phyloP scores from a whole-genome alignment of 1,284 basidiomycete species.

The Trichosporon coremiiforme region DNA sequence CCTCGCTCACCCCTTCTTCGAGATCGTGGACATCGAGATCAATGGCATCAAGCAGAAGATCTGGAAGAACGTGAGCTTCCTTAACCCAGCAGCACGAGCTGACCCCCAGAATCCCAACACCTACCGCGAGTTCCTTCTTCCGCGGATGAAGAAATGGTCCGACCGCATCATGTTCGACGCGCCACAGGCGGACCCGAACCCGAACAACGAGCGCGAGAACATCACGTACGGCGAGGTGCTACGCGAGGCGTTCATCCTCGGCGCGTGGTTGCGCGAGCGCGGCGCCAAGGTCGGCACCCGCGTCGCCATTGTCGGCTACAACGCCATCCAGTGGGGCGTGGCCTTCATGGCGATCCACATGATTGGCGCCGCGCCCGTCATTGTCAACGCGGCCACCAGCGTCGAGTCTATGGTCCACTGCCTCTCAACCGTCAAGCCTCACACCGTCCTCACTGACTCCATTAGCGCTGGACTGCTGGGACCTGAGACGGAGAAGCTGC shows the following conservation, averaged over 20 bases:
- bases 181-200: slow-evolving; percentile 28
- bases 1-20: slow-evolving; percentile 45
- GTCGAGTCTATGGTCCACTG: slow-evolving; percentile 31
- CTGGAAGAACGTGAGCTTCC: slow-evolving; percentile 49
- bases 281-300: slow-evolving; percentile 39
- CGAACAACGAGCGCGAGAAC: slow-evolving; percentile 23
- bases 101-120: slow-evolving; percentile 38
- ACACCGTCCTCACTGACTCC: slow-evolving; percentile 39
- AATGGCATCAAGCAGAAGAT: slow-evolving; percentile 35
- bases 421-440: slow-evolving; percentile 35
- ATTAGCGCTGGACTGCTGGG: slow-evolving; percentile 25
- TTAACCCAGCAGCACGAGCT: neutral
- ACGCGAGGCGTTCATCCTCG: slow-evolving; percentile 34
- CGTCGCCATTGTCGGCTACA: slow-evolving; percentile 47
- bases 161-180: slow-evolving; percentile 44
- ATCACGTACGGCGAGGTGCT: slow-evolving; percentile 41
- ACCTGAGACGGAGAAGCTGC: slow-evolving; percentile 1
- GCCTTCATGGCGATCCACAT: slow-evolving; percentile 46
- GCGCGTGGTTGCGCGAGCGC: slow-evolving; percentile 41
- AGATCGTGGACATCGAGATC: slow-evolving; percentile 41
- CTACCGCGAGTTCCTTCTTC: slow-evolving; percentile 43
- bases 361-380: slow-evolving; percentile 46
- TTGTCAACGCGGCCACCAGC: slow-evolving; percentile 43
- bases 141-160: slow-evolving; percentile 32
- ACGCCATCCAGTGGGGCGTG: slow-evolving; percentile 41